Base-by-base conservation (phyloP, 192 early-diverging fungal genomes). In the Podila minutissima region DNA sequence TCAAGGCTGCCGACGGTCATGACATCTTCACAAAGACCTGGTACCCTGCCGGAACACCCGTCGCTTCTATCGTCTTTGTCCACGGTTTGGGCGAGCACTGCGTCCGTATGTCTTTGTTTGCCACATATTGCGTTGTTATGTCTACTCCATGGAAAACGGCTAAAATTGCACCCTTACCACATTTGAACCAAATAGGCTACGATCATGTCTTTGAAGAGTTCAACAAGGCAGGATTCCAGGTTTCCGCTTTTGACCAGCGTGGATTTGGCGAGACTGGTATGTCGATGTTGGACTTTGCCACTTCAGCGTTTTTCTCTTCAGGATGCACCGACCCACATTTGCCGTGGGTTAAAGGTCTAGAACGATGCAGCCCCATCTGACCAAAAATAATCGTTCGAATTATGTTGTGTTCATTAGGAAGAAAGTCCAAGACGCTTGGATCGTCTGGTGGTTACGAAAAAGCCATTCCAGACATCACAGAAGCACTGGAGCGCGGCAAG, bases 181-280 rank as follows among this genome's bases (percentile, higher is more conserved):
- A 55, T 17, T 24, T 41, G 22, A 58, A 33, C 26, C 19, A 11
- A 51, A 26, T 71, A 74, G 82, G 89, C 49, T 90, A 90, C 73
- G 82, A 89, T 35, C 82, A 89, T 38, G 71, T 91, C 28, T 89
- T 89, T 69, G 61, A 82, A 69, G 61, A 71, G 19, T 90, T 91
- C 75, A 84, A 87, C 37, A 74, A 59, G 35, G 62, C 67, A 19
- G 91, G 89, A 9, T 88, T 93, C 63, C 67, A 86, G 57, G 76
- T 85, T 46, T 82, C 84, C 38, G 87, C 66, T n/a, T 87, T 74
- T 72, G 92, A 92, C 76, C 88, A 91, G 71, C 84, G 91, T 41
- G 91, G 91, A 17, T 91, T 86, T 64, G 91, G 91, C 12, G 74
- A 88, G 64, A 92, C 91, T 13, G 88, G 72, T 69, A 59, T 5